Conservation (phyloP, 352 stramenopile genomes). For the Globisporangium polare region DNA sequence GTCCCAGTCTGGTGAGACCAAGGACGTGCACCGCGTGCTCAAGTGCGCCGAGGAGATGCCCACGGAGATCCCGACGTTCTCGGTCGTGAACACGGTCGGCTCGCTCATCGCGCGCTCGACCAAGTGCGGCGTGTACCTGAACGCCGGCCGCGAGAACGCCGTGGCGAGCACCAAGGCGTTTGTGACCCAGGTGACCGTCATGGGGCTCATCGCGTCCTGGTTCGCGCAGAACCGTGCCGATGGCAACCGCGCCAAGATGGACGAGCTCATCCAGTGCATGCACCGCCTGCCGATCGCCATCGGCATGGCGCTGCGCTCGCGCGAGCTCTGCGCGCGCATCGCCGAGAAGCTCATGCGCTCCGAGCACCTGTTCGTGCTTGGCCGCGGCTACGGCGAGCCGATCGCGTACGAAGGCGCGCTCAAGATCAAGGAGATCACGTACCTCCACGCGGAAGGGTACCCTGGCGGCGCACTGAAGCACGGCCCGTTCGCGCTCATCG, state of each 20-base stretch:
- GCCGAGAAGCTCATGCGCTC: conserved; percentile 86
- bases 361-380: conserved; percentile 95
- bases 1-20: conserved; percentile 97
- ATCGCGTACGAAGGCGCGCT: conserved; percentile 97
- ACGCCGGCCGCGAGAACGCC: conserved; percentile 96
- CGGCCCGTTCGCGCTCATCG: conserved; percentile 98
- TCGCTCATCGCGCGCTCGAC: conserved; percentile 95
- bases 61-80: conserved; percentile 82
- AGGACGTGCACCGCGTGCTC: conserved; percentile 95
- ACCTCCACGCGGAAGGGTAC: conserved; percentile 98
- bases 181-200: conserved; percentile 94
- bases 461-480: conserved; percentile 97
- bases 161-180: conserved; percentile 99
- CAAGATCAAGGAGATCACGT: conserved; percentile 99
- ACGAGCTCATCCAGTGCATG: conserved; percentile 92
- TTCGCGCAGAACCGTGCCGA: conserved; percentile 87
- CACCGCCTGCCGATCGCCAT: conserved; percentile 97
- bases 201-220: conserved; percentile 89
- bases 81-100: conserved; percentile 97
- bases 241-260: conserved; percentile 83
- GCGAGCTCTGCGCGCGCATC: conserved; percentile 88
- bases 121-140: conserved; percentile 96
- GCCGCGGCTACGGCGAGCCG: conserved; percentile 92
- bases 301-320: conserved; percentile 94
- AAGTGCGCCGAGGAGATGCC: conserved; percentile 81